Conservation (phyloP, 2,329 filamentous ascomycete genomes). For the Colletotrichum sp. region DNA sequence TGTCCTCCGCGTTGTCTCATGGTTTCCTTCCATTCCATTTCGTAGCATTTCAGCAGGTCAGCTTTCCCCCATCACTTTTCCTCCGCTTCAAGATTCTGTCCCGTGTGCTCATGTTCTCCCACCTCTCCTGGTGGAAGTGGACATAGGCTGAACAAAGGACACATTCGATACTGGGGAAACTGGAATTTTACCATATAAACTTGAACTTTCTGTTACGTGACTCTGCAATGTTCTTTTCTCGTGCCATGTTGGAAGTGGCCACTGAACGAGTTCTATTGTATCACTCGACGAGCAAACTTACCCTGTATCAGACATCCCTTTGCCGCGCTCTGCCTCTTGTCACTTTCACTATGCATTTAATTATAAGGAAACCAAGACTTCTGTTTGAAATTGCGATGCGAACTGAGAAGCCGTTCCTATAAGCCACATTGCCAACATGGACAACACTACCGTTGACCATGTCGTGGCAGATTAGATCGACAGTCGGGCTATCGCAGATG, state of each 20-base stretch:
- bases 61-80: fast-evolving
- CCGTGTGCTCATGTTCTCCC: background rate
- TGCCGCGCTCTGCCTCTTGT: background rate
- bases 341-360: background rate
- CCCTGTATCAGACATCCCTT: background rate
- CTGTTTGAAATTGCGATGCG: no score
- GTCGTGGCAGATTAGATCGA: background rate
- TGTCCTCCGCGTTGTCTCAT: background rate
- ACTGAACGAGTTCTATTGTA: background rate
- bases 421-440: background rate
- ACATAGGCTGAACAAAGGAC: no score
- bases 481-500: fast-evolving
- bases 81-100: background rate
- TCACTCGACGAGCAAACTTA: background rate
- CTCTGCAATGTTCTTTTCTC: background rate
- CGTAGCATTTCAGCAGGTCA: background rate
- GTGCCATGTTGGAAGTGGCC: background rate
- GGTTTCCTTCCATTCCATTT: background rate
- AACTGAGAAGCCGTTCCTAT: background rate
- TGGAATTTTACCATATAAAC: background rate
- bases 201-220: fast-evolving
- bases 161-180: background rate
- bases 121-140: no score
- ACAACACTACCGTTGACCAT: fast-evolving
- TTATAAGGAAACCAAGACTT: no score